Base-by-base conservation (phyloP, 352 stramenopile species). In the Phytophthora parvispora region DNA sequence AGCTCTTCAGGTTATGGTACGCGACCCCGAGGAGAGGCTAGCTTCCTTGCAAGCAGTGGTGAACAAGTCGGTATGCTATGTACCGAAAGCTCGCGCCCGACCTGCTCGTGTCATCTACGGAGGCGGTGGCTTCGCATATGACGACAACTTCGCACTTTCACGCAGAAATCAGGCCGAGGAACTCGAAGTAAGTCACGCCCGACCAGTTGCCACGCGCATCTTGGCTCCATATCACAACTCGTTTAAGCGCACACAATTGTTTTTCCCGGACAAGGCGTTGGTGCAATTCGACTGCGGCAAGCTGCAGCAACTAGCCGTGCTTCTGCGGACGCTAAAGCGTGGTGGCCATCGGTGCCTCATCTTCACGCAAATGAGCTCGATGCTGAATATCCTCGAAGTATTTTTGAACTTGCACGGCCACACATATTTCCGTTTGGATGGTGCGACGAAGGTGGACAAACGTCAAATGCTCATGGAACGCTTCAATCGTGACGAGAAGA, bases 281-380 rank as follows among this genome's bases (percentile, higher is more conserved):
- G 80, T 99, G 16, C 97, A 99, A 74, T 99, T 98, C 67, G 98
- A 99, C 78, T 98, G 97, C 61, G 92, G 96, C n/a, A 92, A 91
- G 57, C 78, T 99, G 3, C 89, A 99, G 42, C 81, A 95, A 34
- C 63, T 98, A 9, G 89, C 89, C 29, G 38, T 81, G 31, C 97
- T 99, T 70, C 77, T 99, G 18, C 96, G 93, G 5, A 97, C 98
- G 61, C 83, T 99, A n/a, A 99, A 99, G 64, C 89, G 87, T 13
- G 97, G 89, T 15, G 91, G 93, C 8, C 97, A 99, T 68, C 87
- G 98, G 24, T 97, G 90, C 7, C 76, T 99, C n/a, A 98, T 99
- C 42, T 99, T 99, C 60, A 98, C 94, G 27, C 97, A 99, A 77
- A 99, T 99, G 98, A 99, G 95, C 56, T 98, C 97, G 51, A 99